These are phyloP conservation scores for Schwanniomyces etchellsii DNA, from an alignment of 1,139 yeast species.

Conservation along the genomic window DNA sequence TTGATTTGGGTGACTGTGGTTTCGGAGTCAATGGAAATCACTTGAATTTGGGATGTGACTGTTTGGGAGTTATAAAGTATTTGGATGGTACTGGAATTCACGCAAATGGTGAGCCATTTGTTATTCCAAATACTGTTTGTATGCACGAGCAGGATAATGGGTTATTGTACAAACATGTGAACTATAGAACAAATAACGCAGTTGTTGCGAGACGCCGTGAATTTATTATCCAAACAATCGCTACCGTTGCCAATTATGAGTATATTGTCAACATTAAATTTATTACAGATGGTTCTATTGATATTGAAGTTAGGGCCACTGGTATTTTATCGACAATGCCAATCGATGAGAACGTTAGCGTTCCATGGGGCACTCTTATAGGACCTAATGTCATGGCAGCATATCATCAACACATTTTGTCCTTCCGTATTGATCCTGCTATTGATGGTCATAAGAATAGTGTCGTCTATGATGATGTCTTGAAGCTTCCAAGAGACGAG, in stretches of 20 bases:
- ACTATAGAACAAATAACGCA: conserved; percentile 70
- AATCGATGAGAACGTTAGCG: conserved; percentile 67
- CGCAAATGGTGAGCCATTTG: conserved; percentile 58
- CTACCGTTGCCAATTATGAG: conserved; percentile 89
- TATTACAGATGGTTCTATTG: conserved; percentile 78
- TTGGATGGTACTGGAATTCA: conserved; percentile 61
- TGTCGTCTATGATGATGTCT: conserved; percentile 70
- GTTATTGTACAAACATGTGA: conserved; percentile 75
- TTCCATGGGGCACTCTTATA: conserved; percentile 80
- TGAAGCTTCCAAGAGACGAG: conserved; percentile 54
- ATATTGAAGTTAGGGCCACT: conserved; percentile 82
- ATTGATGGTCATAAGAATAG: conserved; percentile 81
- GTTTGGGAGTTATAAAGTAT: conserved; percentile 82
- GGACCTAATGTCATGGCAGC: conserved; percentile 88
- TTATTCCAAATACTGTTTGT: conserved; percentile 73
- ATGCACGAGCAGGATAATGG: conserved; percentile 85
- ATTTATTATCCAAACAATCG: conserved; percentile 78
- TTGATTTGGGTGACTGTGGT: conserved; percentile 88
- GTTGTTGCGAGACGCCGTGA: conserved; percentile 84
- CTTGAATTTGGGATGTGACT: conserved; percentile 78
- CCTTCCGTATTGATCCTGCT: conserved; percentile 84
- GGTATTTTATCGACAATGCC: conserved; percentile 85
- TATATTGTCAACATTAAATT: conserved; percentile 73
- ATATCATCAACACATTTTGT: conserved; percentile 81
- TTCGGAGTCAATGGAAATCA: conserved; percentile 78